Conservation (phyloP, 371 early-diverging fungal species). For the Mortierella sp. region DNA sequence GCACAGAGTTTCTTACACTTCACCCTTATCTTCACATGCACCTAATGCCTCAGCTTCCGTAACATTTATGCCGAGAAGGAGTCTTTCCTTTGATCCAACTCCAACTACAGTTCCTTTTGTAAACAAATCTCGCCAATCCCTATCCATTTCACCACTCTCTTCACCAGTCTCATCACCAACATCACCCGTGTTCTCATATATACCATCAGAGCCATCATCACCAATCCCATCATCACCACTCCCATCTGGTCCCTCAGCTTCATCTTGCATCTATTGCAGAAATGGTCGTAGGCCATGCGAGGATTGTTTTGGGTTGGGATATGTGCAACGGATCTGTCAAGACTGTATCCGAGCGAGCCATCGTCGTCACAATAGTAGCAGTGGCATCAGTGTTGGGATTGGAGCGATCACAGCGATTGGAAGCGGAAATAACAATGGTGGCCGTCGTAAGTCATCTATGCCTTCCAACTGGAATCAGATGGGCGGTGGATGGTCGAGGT, state of each 20-base stretch:
- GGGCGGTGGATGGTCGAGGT: slow-evolving; percentile 11
- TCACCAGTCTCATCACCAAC: neutral
- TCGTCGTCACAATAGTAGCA: slow-evolving; percentile 15
- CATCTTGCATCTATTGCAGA: slow-evolving; percentile 41
- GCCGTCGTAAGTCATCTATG: slow-evolving; percentile 5
- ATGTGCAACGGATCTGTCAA: slow-evolving; percentile 50
- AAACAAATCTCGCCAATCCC: neutral
- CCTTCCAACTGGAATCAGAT: slow-evolving; percentile 11
- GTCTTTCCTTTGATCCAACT: slow-evolving; percentile 26
- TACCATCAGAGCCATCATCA: neutral
- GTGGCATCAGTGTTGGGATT: neutral
- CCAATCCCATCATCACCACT: neutral
- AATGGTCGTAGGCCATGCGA: slow-evolving; percentile 48
- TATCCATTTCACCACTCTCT: neutral
- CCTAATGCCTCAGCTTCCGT: neutral
- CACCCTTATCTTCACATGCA: neutral
- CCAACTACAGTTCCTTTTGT: neutral
- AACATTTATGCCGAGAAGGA: slow-evolving; percentile 9
- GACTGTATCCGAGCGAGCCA: slow-evolving; percentile 45
- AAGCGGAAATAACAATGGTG: neutral
- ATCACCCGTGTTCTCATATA: neutral
- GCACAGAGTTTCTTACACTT: slow-evolving; percentile 9
- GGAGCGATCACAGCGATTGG: neutral
- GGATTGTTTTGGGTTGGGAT: slow-evolving; percentile 51
- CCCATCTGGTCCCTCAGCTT: neutral